Evolutionary conservation across 768 basidiomycete species (phyloP).

Genomic region (Hysterangium stoloniferum): DNA sequence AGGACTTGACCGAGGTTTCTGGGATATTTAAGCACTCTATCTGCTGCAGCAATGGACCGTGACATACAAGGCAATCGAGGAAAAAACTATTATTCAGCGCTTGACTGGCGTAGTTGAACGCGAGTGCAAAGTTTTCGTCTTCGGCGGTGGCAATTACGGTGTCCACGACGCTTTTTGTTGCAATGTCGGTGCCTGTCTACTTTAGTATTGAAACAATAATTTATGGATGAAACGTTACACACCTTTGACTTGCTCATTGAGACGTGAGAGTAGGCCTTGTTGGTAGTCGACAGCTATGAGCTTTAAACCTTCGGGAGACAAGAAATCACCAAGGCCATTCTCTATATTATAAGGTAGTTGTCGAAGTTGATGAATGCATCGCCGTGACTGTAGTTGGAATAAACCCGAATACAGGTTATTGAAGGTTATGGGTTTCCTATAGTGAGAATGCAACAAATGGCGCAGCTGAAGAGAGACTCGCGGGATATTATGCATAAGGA

Average conservation of each 20-base stretch:
- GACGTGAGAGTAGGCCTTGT: conserved; percentile 66
- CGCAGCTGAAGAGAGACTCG: background rate
- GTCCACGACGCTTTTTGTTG: conserved; percentile 53
- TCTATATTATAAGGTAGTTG: conserved; percentile 59
- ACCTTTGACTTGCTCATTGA: conserved; percentile 75
- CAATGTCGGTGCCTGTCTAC: conserved; percentile 46
- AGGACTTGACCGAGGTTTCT: conserved; percentile 28
- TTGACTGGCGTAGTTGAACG: conserved; percentile 87
- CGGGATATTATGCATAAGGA: conserved; percentile 9
- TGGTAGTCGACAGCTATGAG: conserved; percentile 79
- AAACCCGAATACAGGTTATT: too few relatives aligned
- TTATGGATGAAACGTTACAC: conserved; percentile 12
- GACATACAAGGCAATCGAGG: conserved; percentile 73
- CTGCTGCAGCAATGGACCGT: background rate
- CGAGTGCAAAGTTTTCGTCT: conserved; percentile 50
- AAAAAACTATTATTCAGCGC: conserved; percentile 96
- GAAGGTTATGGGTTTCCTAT: background rate
- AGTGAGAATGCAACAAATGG: background rate
- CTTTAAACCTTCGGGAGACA: conserved; percentile 65
- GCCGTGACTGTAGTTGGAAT: conserved; percentile 14
- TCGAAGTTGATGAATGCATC: conserved; percentile 43
- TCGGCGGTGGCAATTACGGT: conserved; percentile 63
- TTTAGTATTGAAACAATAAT: background rate
- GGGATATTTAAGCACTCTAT: background rate
- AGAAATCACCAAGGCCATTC: conserved; percentile 69